These are phyloP conservation scores for Hortaea sp. DNA, from an alignment of 2,329 filamentous ascomycete genomes.

Conservation along the genomic window DNA sequence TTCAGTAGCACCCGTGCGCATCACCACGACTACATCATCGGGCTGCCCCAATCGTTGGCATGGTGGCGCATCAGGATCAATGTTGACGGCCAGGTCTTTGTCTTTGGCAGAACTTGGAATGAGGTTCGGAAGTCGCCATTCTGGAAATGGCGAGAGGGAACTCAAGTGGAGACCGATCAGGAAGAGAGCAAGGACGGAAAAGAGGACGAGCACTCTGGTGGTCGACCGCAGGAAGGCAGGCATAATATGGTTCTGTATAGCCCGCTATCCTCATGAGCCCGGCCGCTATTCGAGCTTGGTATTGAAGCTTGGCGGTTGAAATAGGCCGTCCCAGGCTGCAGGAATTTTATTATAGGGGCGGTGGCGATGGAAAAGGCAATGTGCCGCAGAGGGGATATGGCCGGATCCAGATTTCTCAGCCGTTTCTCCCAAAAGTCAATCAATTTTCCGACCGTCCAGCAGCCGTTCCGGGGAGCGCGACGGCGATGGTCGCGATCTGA, in stretches of 20 bases:
- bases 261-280: too few relatives aligned
- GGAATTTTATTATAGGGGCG: too few relatives aligned
- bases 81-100: background rate
- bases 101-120: background rate
- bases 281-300: too few relatives aligned
- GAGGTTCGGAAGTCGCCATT: background rate
- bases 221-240: background rate
- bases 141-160: background rate
- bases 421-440: too few relatives aligned
- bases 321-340: too few relatives aligned
- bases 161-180: background rate
- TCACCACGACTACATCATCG: slow-evolving; percentile 45
- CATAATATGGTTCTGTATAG: background rate
- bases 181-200: background rate
- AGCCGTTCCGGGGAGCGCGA: too few relatives aligned
- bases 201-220: background rate
- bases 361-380: too few relatives aligned
- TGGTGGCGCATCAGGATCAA: slow-evolving; percentile 1
- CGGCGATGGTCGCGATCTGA: too few relatives aligned
- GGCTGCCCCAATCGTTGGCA: slow-evolving; percentile 18
- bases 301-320: too few relatives aligned
- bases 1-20: slow-evolving; percentile 51
- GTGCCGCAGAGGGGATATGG: too few relatives aligned
- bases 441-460: too few relatives aligned
- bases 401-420: too few relatives aligned